Evolutionary conservation across 1,284 basidiomycete species (phyloP).

Genomic region (Boletus smithii): DNA sequence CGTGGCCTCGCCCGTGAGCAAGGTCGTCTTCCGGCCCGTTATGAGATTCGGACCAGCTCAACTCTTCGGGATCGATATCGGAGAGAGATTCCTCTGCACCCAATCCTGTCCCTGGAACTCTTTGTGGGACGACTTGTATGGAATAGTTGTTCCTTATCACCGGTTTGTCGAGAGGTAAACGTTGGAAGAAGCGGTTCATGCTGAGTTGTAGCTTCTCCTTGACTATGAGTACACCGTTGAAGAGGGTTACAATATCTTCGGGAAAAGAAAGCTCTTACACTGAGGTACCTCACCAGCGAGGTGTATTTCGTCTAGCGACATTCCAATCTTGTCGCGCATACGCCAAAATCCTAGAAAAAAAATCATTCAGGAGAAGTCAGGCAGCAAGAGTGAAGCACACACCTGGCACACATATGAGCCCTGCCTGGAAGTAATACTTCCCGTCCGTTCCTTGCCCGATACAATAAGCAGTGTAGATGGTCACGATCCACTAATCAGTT

Average conservation of each 20-base stretch:
- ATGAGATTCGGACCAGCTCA: conserved; percentile 63
- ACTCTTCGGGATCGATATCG: conserved; percentile 57
- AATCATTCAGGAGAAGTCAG: neutral
- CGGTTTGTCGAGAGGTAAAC: conserved; percentile 63
- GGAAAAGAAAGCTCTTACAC: conserved; percentile 44
- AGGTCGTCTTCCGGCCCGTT: conserved; percentile 64
- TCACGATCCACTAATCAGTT: neutral
- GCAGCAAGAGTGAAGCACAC: conserved; percentile 7
- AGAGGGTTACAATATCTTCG: neutral
- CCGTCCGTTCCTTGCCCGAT: conserved; percentile 50
- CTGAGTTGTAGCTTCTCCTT: conserved; percentile 61
- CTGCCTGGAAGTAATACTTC: conserved; percentile 70
- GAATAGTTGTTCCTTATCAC: conserved; percentile 73
- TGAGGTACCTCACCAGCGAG: conserved; percentile 59
- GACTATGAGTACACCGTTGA: conserved; percentile 40
- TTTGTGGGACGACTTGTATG: conserved; percentile 50
- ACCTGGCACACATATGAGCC: conserved; percentile 67
- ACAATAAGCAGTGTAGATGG: conserved; percentile 1
- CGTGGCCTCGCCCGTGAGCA: conserved; percentile 35
- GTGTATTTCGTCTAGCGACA: conserved; percentile 72
- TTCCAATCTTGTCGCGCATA: conserved; percentile 72
- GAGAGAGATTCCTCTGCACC: conserved; percentile 29
- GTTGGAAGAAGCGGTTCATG: conserved; percentile 68
- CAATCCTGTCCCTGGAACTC: conserved; percentile 10
- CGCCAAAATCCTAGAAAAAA: conserved; percentile 65